Conservation (phyloP, 2,329 filamentous ascomycete species). For the Fusarium sterilihyphosum region DNA sequence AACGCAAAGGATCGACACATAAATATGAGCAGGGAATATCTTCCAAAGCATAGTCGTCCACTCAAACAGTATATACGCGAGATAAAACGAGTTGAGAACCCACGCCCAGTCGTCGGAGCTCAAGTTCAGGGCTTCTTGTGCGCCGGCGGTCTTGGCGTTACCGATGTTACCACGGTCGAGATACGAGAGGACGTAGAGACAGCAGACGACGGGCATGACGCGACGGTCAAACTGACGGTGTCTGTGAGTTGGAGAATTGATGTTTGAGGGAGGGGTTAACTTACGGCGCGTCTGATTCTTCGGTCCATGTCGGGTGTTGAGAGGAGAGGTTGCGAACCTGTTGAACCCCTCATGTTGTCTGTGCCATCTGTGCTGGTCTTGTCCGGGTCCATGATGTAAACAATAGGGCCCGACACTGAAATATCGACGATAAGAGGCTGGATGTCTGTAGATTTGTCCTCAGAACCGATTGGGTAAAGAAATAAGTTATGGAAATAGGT, state of each 20-base stretch:
- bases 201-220: constrained; percentile 31
- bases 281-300: not conserved
- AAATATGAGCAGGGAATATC: constrained; percentile 25
- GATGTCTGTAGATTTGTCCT: fast-evolving
- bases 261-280: too few relatives aligned
- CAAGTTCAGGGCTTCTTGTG: constrained; percentile 18
- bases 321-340: not conserved
- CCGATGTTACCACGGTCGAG: constrained; percentile 36
- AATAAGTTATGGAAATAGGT: not conserved
- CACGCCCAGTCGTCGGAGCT: constrained; percentile 28
- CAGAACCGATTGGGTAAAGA: not conserved
- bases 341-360: not conserved
- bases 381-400: not conserved
- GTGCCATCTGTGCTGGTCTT: not conserved
- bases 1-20: constrained; percentile 21
- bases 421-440: fast-evolving
- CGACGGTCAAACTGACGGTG: constrained; percentile 13
- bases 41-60: constrained; percentile 39
- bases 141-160: constrained; percentile 33
- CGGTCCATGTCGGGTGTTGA: not conserved
- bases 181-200: constrained; percentile 34
- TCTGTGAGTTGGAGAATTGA: too few relatives aligned
- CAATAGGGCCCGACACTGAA: too few relatives aligned
- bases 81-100: constrained; percentile 37
- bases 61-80: constrained; percentile 31